phyloP scores from a whole-genome alignment of 2,329 filamentous ascomycete genomes.

The Nannizzia gypsea region DNA sequence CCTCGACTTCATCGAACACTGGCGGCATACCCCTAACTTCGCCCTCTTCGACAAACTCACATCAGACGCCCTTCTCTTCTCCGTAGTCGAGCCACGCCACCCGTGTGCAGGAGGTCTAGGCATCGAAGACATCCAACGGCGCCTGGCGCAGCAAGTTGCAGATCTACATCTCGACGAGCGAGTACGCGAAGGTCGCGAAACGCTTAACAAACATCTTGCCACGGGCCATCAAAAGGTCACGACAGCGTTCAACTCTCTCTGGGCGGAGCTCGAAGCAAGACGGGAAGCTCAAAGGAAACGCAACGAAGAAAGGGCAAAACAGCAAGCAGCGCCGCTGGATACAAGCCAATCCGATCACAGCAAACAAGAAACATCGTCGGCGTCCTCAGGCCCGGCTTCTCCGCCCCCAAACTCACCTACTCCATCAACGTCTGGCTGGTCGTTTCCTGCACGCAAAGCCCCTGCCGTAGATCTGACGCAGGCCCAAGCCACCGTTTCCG shows the following conservation, averaged over 20 bases:
- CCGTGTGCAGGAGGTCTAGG: constrained; percentile 85
- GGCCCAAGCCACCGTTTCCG: constrained; percentile 44
- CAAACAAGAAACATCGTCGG: constrained; percentile 8
- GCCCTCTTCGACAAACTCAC: constrained; percentile 71
- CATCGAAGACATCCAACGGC: constrained; percentile 86
- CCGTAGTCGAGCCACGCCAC: constrained; percentile 84
- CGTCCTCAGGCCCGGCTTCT: constrained; percentile 10
- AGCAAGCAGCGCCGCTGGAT: constrained; percentile 16
- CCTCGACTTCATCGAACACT: constrained; percentile 71
- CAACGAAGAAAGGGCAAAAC: constrained; percentile 24
- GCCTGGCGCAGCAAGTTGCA: constrained; percentile 81
- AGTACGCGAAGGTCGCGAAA: constrained; percentile 70
- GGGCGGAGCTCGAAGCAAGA: constrained; percentile 76
- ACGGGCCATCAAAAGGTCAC: constrained; percentile 81
- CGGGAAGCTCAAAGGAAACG: constrained; percentile 56
- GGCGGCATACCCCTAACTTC: constrained; percentile 83
- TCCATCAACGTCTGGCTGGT: constrained; percentile 12
- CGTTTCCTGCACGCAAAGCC: constrained; percentile 24
- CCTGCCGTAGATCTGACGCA: constrained; percentile 39
- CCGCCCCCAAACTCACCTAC: constrained; percentile 19
- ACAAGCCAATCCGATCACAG: constrained; percentile 18
- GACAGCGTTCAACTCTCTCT: constrained; percentile 74
- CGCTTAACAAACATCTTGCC: constrained; percentile 76
- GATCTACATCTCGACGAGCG: constrained; percentile 89
- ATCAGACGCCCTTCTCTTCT: constrained; percentile 73